phyloP scores from a whole-genome alignment of 768 basidiomycete species.

The Amanita brunnescens region DNA sequence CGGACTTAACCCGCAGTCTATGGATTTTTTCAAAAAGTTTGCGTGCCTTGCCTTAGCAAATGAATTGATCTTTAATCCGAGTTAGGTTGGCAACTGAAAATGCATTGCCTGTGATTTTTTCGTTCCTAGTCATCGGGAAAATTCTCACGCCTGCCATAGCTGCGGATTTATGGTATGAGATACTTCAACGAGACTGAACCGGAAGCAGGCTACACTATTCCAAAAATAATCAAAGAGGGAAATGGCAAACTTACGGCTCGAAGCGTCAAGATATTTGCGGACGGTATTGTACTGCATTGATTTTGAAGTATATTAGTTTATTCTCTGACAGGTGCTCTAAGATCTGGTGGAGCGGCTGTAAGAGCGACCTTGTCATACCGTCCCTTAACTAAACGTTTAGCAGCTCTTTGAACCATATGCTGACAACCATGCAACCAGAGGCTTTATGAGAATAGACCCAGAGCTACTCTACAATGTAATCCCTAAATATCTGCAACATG shows the following conservation, averaged over 20 bases:
- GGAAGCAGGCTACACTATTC: slow-evolving; percentile 67
- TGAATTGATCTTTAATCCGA: background rate
- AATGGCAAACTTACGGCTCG: slow-evolving; percentile 61
- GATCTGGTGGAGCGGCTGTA: slow-evolving; percentile 87
- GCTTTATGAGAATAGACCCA: slow-evolving; percentile 67
- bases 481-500: slow-evolving; percentile 63
- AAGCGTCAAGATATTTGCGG: slow-evolving; percentile 73
- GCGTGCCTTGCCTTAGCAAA: background rate
- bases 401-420: slow-evolving; percentile 77
- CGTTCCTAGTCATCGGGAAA: background rate
- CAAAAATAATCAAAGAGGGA: slow-evolving; percentile 45
- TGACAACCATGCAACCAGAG: slow-evolving; percentile 66
- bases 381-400: background rate
- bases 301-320: background rate
- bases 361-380: slow-evolving; percentile 11
- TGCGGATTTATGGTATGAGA: slow-evolving; percentile 73
- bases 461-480: slow-evolving; percentile 56
- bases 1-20: slow-evolving; percentile 55
- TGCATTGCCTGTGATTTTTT: slow-evolving; percentile 46
- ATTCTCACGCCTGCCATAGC: slow-evolving; percentile 24
- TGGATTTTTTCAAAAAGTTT: slow-evolving; percentile 68
- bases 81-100: slow-evolving; percentile 52
- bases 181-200: slow-evolving; percentile 55
- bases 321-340: slow-evolving; percentile 56
- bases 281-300: slow-evolving; percentile 31